These are phyloP conservation scores for Hypoxylon sp. DNA, from an alignment of 2,329 filamentous ascomycete species.

Conservation along the genomic window DNA sequence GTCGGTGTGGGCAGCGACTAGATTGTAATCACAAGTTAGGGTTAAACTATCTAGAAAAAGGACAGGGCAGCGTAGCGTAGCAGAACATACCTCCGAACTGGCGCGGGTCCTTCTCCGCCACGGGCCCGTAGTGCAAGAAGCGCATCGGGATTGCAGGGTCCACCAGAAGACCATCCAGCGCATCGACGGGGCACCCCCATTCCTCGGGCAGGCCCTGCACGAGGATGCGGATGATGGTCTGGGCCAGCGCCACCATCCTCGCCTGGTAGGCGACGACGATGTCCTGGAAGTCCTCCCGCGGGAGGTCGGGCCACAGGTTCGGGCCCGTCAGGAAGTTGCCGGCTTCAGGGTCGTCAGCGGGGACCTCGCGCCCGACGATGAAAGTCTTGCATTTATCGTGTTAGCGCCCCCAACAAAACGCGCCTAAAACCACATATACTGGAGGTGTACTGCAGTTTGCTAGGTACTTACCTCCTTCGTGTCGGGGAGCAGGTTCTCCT, in stretches of 20 bases:
- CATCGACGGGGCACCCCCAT: not conserved
- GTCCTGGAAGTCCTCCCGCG: not conserved
- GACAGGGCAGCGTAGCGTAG: not conserved
- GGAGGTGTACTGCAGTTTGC: not conserved
- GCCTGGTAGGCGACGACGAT: not conserved
- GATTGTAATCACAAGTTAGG: not conserved
- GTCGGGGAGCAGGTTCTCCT: not conserved
- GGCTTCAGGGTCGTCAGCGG: not conserved
- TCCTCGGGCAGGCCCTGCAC: not conserved
- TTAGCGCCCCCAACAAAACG: too few species aligned
- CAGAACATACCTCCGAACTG: conserved; percentile 43
- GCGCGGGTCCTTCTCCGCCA: conserved; percentile 22
- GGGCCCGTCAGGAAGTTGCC: not conserved
- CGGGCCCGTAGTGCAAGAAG: conserved; percentile 41
- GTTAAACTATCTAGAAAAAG: not conserved
- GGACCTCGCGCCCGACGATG: not conserved
- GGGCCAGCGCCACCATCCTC: not conserved
- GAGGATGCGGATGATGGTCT: not conserved
- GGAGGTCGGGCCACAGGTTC: not conserved
- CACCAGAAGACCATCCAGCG: not conserved
- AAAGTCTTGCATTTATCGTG: not conserved
- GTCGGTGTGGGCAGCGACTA: conserved; percentile 51
- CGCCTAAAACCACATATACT: too few species aligned
- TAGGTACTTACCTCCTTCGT: conserved; percentile 3
- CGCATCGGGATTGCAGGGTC: not conserved